A percentile compares a stretch with the other conserved stretches of the same genome.
phyloP scores from a whole-genome alignment of 345 rosid genomes.

The Eucalyptus pauciflora region DNA sequence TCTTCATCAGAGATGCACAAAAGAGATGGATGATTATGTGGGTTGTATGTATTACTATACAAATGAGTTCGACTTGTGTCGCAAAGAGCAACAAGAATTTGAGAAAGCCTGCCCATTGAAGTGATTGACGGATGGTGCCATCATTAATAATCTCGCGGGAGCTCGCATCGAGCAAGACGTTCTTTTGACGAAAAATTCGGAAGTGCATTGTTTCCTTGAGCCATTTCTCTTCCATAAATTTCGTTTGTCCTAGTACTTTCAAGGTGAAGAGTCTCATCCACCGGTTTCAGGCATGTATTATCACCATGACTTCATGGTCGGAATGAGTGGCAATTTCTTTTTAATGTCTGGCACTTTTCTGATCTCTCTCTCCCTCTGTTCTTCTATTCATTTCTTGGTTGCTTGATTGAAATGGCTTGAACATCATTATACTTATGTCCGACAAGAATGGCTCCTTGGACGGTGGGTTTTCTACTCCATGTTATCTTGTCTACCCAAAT shows the following conservation, averaged over 20 bases:
- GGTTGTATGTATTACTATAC: constrained; percentile 97
- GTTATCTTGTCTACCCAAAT: not conserved
- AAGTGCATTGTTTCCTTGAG: not conserved
- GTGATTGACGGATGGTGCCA: constrained; percentile 17
- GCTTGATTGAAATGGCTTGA: not conserved
- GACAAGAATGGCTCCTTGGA: not conserved
- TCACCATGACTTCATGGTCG: not conserved
- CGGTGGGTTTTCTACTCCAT: not conserved
- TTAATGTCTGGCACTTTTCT: not conserved
- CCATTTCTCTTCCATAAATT: not conserved
- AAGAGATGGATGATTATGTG: constrained; percentile 83
- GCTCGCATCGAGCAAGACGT: not conserved
- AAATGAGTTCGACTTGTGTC: constrained; percentile 89
- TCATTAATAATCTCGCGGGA: constrained; percentile 27
- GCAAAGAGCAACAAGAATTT: constrained; percentile 92
- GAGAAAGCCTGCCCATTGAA: constrained; percentile 90
- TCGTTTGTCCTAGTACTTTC: not conserved
- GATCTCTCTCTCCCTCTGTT: not conserved
- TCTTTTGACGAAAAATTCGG: not conserved
- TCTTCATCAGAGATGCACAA: constrained; percentile 84
- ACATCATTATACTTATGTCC: not conserved
- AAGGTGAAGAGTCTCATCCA: not conserved
- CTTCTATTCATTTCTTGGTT: not conserved
- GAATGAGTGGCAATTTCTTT: not conserved
- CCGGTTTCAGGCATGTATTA: not conserved